A percentile compares a stretch with the other conserved stretches of the same genome.
These are phyloP conservation scores for Phytopythium helicoides DNA, from an alignment of 352 stramenopile genomes.

Conservation along the genomic window DNA sequence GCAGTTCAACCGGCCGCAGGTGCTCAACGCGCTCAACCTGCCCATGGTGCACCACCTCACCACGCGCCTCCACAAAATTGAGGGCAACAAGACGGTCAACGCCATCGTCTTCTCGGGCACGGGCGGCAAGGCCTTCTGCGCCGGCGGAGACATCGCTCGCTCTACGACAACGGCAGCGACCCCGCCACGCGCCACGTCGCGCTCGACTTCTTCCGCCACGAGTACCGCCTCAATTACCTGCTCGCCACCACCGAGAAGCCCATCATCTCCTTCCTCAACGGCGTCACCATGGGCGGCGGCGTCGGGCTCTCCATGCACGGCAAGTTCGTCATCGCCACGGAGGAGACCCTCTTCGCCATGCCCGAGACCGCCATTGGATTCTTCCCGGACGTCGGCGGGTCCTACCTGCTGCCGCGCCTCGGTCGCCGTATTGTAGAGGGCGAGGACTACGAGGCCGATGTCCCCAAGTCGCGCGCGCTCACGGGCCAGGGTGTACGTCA, in stretches of 20 bases:
- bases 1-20: slow-evolving; percentile 89
- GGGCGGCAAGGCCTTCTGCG: slow-evolving; percentile 92
- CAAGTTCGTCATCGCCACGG: slow-evolving; percentile 95
- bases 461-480: slow-evolving; percentile 67
- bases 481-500: slow-evolving; percentile 63
- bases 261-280: slow-evolving; percentile 95
- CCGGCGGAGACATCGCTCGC: slow-evolving; percentile 93
- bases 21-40: slow-evolving; percentile 91
- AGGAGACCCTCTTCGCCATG: slow-evolving; percentile 98
- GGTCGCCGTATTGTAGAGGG: slow-evolving; percentile 63
- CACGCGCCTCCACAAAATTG: slow-evolving; percentile 81
- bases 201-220: slow-evolving; percentile 94
- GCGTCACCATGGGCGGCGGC: slow-evolving; percentile 98
- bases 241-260: slow-evolving; percentile 82
- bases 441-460: slow-evolving; percentile 70
- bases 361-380: slow-evolving; percentile 98
- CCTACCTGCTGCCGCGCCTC: slow-evolving; percentile 90
- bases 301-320: slow-evolving; percentile 97
- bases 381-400: slow-evolving; percentile 96
- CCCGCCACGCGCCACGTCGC: slow-evolving; percentile 61
- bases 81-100: slow-evolving; percentile 77
- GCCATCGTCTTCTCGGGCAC: slow-evolving; percentile 79
- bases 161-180: slow-evolving; percentile 85
- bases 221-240: slow-evolving; percentile 95
- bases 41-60: slow-evolving; percentile 92